Percentiles rank a stretch among this genome's conserved stretches.
These are phyloP conservation scores for Cytospora schulzeri DNA, from an alignment of 2,329 filamentous ascomycete genomes.

Conservation along the genomic window DNA sequence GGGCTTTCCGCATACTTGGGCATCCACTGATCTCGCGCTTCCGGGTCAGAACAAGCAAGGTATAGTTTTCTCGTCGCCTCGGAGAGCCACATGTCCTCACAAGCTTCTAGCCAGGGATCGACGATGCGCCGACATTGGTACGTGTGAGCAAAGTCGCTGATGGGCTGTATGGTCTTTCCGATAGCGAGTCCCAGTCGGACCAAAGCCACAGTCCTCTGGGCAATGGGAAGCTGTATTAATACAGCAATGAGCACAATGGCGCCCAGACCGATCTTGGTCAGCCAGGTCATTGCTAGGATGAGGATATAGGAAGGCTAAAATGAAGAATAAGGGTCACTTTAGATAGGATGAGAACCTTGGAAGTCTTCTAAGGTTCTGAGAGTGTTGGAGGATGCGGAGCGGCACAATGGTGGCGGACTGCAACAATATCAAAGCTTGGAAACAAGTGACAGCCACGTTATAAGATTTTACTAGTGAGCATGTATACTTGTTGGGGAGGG, in stretches of 20 bases:
- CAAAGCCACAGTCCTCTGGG: slow-evolving; percentile 9
- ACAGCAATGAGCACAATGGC: slow-evolving; percentile 3
- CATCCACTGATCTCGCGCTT: slow-evolving; percentile 31
- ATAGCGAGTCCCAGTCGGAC: slow-evolving; percentile 31
- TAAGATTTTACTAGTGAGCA: too few species aligned
- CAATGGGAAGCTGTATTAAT: slow-evolving; percentile 5
- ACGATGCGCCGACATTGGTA: slow-evolving; percentile 36
- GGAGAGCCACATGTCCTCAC: slow-evolving; percentile 40
- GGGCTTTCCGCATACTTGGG: slow-evolving; percentile 31
- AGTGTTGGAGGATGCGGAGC: too few species aligned
- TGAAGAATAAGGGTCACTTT: too few species aligned
- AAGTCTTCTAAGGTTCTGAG: too few species aligned
- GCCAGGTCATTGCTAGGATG: background rate
- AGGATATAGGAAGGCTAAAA: too few species aligned
- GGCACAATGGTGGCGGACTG: too few species aligned
- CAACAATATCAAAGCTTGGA: too few species aligned
- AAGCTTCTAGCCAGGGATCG: slow-evolving; percentile 34
- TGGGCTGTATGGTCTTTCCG: slow-evolving; percentile 33
- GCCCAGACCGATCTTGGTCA: slow-evolving; percentile 1
- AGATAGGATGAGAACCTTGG: too few species aligned
- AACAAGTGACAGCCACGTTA: too few species aligned
- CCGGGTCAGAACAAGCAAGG: slow-evolving; percentile 35
- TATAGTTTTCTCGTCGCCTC: slow-evolving; percentile 36
- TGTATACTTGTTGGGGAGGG: too few species aligned
- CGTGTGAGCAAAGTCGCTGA: slow-evolving; percentile 33